phyloP scores from a whole-genome alignment of 2,329 filamentous ascomycete species.

The Nemania serpens region DNA sequence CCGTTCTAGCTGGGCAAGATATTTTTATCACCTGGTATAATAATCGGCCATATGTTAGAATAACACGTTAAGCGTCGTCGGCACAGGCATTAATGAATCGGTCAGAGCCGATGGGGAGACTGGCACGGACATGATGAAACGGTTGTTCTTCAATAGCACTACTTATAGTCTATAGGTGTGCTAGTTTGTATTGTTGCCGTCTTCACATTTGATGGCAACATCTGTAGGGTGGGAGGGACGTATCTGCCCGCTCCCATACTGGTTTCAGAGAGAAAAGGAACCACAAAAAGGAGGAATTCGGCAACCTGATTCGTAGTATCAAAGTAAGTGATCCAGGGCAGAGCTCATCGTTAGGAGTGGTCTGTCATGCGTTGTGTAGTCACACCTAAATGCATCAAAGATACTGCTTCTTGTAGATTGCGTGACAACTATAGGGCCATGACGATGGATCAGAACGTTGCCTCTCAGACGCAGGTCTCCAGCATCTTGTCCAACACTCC shows the following conservation, averaged over 20 bases:
- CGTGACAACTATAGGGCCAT: not conserved
- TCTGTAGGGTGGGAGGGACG: not conserved
- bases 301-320: not conserved
- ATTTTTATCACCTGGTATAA: not conserved
- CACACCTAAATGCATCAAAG: not conserved
- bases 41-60: not conserved
- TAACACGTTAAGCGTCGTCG: too few relatives aligned
- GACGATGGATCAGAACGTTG: not conserved
- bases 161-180: not conserved
- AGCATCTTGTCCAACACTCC: constrained; percentile 93
- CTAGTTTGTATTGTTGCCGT: not conserved
- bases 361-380: constrained; percentile 3
- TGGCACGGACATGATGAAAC: not conserved
- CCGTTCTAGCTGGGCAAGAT: too few relatives aligned
- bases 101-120: not conserved
- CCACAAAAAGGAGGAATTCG: not conserved
- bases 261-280: not conserved
- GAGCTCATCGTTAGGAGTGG: not conserved
- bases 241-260: not conserved
- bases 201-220: not conserved
- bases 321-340: not conserved
- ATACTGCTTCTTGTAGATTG: constrained; percentile 2
- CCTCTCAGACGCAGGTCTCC: constrained; percentile 70
- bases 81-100: not conserved
- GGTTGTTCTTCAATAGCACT: not conserved